These are phyloP conservation scores for Clausena lansium DNA, from an alignment of 345 rosid species.

Conservation along the genomic window DNA sequence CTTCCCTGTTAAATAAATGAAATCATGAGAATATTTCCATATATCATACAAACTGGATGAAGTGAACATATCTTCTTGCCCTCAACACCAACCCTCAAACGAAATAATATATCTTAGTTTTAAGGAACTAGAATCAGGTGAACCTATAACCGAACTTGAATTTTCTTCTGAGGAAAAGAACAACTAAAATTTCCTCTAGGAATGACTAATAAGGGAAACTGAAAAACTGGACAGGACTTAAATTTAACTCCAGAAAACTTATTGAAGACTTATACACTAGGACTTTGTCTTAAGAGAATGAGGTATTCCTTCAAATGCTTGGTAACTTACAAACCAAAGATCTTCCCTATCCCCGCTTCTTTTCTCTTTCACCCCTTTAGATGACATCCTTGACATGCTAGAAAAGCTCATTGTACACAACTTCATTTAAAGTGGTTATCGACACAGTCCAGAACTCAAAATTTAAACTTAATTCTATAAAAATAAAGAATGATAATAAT, in stretches of 20 bases:
- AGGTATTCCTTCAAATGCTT: not conserved
- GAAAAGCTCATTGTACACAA: not conserved
- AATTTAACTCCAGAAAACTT: not conserved
- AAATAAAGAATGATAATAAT: not conserved
- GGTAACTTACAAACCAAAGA: not conserved
- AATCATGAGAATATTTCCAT: not conserved
- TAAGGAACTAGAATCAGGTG: not conserved
- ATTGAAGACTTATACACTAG: not conserved
- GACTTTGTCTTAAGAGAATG: not conserved
- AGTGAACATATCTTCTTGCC: not conserved
- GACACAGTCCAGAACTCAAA: not conserved
- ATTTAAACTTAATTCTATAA: not conserved
- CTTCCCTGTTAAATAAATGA: constrained; percentile 52
- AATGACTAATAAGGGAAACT: not conserved
- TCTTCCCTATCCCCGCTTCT: not conserved
- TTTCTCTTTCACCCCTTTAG: not conserved
- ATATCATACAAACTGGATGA: not conserved
- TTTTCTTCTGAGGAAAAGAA: not conserved
- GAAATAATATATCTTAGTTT: not conserved
- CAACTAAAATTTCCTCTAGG: not conserved
- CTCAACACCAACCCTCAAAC: not conserved
- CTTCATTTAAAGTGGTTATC: not conserved
- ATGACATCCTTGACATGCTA: not conserved
- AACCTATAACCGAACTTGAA: not conserved
- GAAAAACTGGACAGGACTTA: not conserved